phyloP scores from a whole-genome alignment of 2,329 filamentous ascomycete species.

The Neurospora sp. region DNA sequence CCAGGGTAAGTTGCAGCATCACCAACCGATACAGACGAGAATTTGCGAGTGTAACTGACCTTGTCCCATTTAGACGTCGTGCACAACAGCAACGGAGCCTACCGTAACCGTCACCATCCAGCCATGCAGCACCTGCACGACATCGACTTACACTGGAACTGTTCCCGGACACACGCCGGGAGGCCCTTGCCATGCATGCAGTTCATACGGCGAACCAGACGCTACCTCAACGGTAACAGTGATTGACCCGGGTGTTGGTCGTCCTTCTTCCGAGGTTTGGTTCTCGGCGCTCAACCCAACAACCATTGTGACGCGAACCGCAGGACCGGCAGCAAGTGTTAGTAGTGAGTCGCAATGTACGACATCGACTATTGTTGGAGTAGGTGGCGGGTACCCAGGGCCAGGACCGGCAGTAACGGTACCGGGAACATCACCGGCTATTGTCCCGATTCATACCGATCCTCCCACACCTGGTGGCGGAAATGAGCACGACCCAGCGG shows the following conservation, averaged over 20 bases:
- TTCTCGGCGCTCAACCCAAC: neutral
- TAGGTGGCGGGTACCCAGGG: neutral
- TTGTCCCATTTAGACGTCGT: conserved; percentile 14
- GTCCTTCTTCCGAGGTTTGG: neutral
- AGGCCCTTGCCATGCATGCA: conserved; percentile 17
- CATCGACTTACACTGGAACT: conserved; percentile 16
- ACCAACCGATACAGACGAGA: neutral
- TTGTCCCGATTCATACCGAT: neutral
- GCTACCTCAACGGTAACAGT: neutral
- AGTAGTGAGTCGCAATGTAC: neutral
- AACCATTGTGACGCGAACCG: neutral
- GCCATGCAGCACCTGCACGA: conserved; percentile 17
- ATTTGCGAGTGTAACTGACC: neutral
- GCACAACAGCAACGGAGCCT: conserved; percentile 9
- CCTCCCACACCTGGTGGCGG: neutral
- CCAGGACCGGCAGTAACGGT: neutral
- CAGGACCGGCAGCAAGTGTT: neutral
- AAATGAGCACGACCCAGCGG: neutral
- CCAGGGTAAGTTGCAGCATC: conserved; percentile 12
- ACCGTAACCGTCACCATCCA: conserved; percentile 18
- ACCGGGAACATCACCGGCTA: neutral
- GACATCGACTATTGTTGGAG: neutral
- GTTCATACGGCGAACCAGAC: conserved; percentile 5
- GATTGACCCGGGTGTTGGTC: neutral
- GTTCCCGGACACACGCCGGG: conserved; percentile 17